Evolutionary conservation across 1,284 basidiomycete species (phyloP).

Genomic region (Mycosarcoma maydis): DNA sequence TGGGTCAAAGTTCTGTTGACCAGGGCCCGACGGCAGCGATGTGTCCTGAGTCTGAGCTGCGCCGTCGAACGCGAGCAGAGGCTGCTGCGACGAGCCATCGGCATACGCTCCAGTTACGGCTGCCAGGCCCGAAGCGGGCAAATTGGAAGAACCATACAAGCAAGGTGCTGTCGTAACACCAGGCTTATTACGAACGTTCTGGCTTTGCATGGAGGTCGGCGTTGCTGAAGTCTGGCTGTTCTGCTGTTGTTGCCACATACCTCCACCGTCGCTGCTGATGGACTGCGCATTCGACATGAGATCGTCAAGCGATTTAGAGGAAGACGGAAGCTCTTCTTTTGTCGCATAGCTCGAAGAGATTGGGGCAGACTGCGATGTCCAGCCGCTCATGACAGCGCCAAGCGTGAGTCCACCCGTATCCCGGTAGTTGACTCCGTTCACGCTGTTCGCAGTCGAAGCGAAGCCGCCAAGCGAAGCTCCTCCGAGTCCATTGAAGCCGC

Average conservation of each 20-base stretch:
- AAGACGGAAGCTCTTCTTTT: background rate
- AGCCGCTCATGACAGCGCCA: constrained; percentile 19
- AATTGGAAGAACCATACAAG: background rate
- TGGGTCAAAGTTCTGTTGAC: constrained; percentile 36
- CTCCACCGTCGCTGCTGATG: constrained; percentile 2
- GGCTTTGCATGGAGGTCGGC: constrained; percentile 1
- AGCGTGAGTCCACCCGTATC: constrained; percentile 10
- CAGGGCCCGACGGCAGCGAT: background rate
- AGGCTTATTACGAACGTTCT: background rate
- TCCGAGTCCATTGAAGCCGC: constrained; percentile 36
- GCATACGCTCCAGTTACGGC: background rate
- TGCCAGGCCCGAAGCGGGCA: background rate
- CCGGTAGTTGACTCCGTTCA: background rate
- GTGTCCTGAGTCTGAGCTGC: constrained; percentile 5
- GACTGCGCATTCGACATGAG: constrained; percentile 10
- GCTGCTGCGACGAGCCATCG: constrained; percentile 9
- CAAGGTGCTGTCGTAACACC: constrained; percentile 4
- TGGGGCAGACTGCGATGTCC: constrained; percentile 20
- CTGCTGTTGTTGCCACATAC: constrained; percentile 26
- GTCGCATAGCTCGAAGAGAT: constrained; percentile 14
- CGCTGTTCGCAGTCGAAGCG: background rate
- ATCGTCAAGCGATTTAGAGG: constrained; percentile 23
- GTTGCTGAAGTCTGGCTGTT: background rate
- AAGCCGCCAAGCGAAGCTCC: constrained; percentile 28
- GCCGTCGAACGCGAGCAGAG: constrained; percentile 15